Percentiles rank a stretch among this genome's conserved stretches.
These are phyloP conservation scores for Boletales sp. DNA, from an alignment of 768 basidiomycete genomes.

Conservation along the genomic window DNA sequence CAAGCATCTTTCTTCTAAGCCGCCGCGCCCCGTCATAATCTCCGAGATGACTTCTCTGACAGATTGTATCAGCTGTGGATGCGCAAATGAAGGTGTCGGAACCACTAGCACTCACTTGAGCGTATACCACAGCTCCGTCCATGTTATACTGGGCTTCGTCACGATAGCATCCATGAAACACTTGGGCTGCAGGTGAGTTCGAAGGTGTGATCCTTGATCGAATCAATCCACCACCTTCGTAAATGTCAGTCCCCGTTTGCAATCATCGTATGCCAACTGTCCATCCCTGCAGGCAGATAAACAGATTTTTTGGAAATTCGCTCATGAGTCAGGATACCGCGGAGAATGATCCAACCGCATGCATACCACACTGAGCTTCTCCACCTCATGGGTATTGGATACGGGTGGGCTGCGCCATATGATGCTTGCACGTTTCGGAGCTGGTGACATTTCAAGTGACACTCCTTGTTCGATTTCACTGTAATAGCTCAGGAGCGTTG, in stretches of 20 bases:
- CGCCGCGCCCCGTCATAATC: constrained; percentile 8
- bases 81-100: too few species aligned
- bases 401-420: too few species aligned
- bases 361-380: constrained; percentile 19
- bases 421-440: too few species aligned
- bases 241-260: constrained; percentile 15
- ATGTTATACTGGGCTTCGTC: constrained; percentile 9
- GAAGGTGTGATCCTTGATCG: not conserved
- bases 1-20: not conserved
- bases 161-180: constrained; percentile 18
- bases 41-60: constrained; percentile 12
- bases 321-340: not conserved
- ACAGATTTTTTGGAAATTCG: constrained; percentile 14
- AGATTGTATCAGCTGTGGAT: not conserved
- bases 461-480: too few species aligned
- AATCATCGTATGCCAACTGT: constrained; percentile 23
- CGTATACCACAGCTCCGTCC: too few species aligned
- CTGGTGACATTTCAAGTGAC: too few species aligned
- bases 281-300: constrained; percentile 26
- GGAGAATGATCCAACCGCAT: not conserved
- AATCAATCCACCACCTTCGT: constrained; percentile 20
- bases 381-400: not conserved
- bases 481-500: too few species aligned
- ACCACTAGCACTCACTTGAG: constrained; percentile 6
- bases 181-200: constrained; percentile 3